Evolutionary conservation across 345 rosid genomes (phyloP).

Genomic region (Mercurialis annua): DNA sequence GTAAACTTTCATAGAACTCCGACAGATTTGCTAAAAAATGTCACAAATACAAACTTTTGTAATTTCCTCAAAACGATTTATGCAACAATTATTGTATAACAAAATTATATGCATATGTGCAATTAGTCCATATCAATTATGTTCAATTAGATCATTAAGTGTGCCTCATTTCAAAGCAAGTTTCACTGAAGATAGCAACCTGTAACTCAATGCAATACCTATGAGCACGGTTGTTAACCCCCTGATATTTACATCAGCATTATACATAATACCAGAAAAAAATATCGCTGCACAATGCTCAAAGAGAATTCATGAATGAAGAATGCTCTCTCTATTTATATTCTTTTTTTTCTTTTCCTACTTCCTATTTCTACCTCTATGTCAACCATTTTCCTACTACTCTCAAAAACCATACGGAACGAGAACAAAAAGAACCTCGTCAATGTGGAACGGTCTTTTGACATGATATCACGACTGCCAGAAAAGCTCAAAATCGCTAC

Average conservation of each 20-base stretch:
- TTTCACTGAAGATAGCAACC: neutral
- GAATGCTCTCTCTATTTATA: slow-evolving; percentile 28
- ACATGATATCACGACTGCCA: slow-evolving; percentile 77
- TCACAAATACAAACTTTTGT: too few species aligned
- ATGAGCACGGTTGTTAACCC: slow-evolving; percentile 4
- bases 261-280: neutral
- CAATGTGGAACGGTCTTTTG: slow-evolving; percentile 15
- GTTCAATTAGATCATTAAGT: too few species aligned
- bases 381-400: slow-evolving; percentile 25
- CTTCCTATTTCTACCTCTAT: slow-evolving; percentile 29
- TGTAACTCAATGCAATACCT: neutral
- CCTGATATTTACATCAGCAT: slow-evolving; percentile 28
- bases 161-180: too few species aligned
- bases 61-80: too few species aligned
- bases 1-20: too few species aligned
- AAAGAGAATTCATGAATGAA: slow-evolving; percentile 28
- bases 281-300: slow-evolving; percentile 3
- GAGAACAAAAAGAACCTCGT: slow-evolving; percentile 17
- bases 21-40: too few species aligned
- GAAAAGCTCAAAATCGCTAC: slow-evolving; percentile 78
- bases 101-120: too few species aligned
- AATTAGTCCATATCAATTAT: too few species aligned
- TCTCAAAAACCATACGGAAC: slow-evolving; percentile 30
- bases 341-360: slow-evolving; percentile 3
- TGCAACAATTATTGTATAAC: too few species aligned